These are phyloP conservation scores for Manihot esculenta DNA, from an alignment of 441 rosid species.

Conservation along the genomic window DNA sequence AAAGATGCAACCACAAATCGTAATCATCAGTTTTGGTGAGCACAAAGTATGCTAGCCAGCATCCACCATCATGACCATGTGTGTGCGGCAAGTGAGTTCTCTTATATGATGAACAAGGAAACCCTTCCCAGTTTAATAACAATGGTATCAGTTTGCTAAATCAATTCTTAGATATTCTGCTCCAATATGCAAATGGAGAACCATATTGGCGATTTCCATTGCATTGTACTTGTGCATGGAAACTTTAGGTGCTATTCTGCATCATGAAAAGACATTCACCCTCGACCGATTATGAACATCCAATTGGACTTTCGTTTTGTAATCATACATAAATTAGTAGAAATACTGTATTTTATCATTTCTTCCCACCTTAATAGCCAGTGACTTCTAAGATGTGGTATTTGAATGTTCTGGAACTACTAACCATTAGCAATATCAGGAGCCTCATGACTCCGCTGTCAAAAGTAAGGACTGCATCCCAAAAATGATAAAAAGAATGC, in stretches of 20 bases:
- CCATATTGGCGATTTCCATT: background rate
- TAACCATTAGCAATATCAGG: slow-evolving; percentile 16
- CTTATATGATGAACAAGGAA: background rate
- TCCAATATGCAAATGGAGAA: background rate
- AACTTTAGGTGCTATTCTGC: background rate
- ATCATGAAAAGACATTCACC: background rate
- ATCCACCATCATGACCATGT: background rate
- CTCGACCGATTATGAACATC: background rate
- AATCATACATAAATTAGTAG: background rate
- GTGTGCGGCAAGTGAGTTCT: background rate
- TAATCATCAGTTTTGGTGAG: background rate
- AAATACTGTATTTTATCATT: background rate
- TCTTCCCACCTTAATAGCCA: background rate
- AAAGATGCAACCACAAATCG: slow-evolving; percentile 11
- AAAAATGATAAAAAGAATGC: slow-evolving; percentile 80
- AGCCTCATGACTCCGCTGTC: slow-evolving; percentile 36
- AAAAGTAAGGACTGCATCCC: slow-evolving; percentile 89
- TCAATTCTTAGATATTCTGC: background rate
- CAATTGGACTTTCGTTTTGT: background rate
- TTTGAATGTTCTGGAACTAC: slow-evolving; percentile 16
- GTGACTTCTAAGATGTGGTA: background rate
- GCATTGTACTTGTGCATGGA: background rate
- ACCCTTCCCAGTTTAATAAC: background rate
- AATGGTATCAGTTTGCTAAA: background rate
- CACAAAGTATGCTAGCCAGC: background rate